Conservation (phyloP, 1,284 basidiomycete genomes). For the Wallemia ichthyophaga region DNA sequence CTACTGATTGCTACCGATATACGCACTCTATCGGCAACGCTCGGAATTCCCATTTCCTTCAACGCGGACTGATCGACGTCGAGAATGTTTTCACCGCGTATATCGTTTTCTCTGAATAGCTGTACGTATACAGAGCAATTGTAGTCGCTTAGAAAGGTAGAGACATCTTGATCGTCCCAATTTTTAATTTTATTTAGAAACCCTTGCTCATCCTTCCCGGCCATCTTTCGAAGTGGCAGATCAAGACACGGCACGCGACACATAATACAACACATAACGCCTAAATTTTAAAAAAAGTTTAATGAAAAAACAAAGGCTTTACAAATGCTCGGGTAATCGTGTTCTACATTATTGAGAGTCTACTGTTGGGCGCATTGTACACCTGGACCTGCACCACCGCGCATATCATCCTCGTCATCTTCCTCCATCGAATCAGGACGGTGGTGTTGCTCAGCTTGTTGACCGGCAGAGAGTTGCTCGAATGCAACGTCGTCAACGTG, state of each 20-base stretch:
- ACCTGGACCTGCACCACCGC: conserved; percentile 14
- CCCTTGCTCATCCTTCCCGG: not conserved
- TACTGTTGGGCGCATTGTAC: conserved; percentile 20
- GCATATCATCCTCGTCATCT: conserved; percentile 10
- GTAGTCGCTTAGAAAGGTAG: conserved; percentile 12
- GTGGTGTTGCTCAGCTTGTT: conserved; percentile 30
- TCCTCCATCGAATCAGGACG: conserved; percentile 8
- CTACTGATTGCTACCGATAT: conserved; percentile 53
- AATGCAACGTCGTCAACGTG: conserved; percentile 62
- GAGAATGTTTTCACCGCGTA: conserved; percentile 55
- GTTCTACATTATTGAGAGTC: not conserved
- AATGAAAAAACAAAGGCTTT: not conserved
- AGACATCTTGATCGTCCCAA: conserved; percentile 13
- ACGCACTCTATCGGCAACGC: conserved; percentile 64
- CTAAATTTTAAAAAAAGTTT: not conserved
- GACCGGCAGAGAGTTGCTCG: conserved; percentile 48
- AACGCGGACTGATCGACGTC: conserved; percentile 59
- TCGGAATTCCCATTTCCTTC: conserved; percentile 59
- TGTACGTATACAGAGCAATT: conserved; percentile 37
- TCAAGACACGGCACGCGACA: no score
- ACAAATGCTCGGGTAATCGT: not conserved
- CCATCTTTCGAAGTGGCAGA: not conserved
- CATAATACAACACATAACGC: no score
- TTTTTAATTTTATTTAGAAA: conserved; percentile 5
- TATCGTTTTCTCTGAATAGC: conserved; percentile 52